Evolutionary conservation across 495 filamentous ascomycete species (phyloP).

Genomic region (Trichoderma erinaceum): DNA sequence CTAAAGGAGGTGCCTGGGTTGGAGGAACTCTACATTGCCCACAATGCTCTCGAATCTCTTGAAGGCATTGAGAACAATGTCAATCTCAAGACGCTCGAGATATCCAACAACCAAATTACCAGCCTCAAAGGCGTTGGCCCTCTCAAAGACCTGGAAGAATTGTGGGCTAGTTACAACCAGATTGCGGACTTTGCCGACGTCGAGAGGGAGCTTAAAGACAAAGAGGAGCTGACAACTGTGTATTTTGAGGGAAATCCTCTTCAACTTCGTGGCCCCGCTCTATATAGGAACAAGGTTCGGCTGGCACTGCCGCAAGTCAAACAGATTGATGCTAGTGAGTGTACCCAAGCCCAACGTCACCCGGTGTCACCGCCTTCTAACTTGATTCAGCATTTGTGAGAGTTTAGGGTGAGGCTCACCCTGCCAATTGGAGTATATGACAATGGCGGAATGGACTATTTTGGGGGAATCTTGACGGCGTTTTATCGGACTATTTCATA

Average conservation of each 20-base stretch:
- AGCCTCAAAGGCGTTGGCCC: constrained; percentile 65
- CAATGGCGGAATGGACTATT: neutral
- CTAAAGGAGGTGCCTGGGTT: constrained; percentile 68
- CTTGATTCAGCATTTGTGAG: constrained; percentile 35
- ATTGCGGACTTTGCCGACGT: constrained; percentile 75
- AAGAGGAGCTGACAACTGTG: constrained; percentile 77
- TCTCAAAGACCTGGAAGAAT: constrained; percentile 69
- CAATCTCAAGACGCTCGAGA: constrained; percentile 72
- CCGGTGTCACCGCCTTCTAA: constrained; percentile 27
- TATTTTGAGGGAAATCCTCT: constrained; percentile 97
- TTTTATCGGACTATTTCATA: neutral
- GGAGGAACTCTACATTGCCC: constrained; percentile 96
- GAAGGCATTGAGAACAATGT: constrained; percentile 65
- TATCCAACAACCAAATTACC: constrained; percentile 81
- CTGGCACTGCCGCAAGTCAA: constrained; percentile 78
- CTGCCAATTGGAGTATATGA: neutral
- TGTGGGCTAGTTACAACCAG: constrained; percentile 92
- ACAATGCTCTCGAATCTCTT: constrained; percentile 81
- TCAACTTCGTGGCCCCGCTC: constrained; percentile 61
- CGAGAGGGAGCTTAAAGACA: constrained; percentile 70
- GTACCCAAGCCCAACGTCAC: constrained; percentile 9
- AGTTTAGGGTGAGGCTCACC: neutral
- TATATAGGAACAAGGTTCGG: constrained; percentile 90
- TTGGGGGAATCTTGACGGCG: neutral
- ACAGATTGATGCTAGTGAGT: constrained; percentile 98